A percentile compares a stretch with the other conserved stretches of the same genome.
Evolutionary conservation across 176 grass and related monocot species (phyloP).

Genomic region (Juncus inflexus): DNA sequence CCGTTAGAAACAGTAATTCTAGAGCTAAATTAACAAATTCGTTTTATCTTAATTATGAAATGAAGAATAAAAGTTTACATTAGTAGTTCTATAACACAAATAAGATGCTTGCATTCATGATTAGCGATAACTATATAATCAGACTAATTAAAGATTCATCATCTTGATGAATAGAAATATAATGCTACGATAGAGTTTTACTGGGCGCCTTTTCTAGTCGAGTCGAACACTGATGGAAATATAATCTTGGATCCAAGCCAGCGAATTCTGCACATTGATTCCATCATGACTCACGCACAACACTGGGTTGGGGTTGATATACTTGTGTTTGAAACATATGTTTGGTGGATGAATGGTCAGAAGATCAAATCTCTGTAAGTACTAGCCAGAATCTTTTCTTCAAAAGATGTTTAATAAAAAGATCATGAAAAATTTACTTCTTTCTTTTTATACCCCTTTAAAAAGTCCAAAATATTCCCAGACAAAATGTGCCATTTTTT

Average conservation of each 20-base stretch:
- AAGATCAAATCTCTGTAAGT: constrained; percentile 64
- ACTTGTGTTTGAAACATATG: constrained; percentile 71
- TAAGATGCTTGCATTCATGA: neutral
- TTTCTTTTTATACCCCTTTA: too few relatives aligned
- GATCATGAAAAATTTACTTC: too few relatives aligned
- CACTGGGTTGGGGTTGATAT: constrained; percentile 52
- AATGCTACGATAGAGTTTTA: constrained; percentile 66
- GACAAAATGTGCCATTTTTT: too few relatives aligned
- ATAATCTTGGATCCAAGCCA: constrained; percentile 33
- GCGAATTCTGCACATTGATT: constrained; percentile 54
- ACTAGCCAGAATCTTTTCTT: too few relatives aligned
- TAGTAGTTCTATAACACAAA: neutral
- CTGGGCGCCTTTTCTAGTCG: constrained; percentile 59
- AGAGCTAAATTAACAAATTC: neutral
- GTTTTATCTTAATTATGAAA: neutral
- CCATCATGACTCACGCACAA: constrained; percentile 39
- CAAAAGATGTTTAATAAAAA: too few relatives aligned
- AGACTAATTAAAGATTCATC: neutral
- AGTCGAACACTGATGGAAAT: constrained; percentile 47
- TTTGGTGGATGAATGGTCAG: constrained; percentile 72
- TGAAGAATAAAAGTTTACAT: neutral
- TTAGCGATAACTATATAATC: neutral
- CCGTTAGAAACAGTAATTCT: neutral
- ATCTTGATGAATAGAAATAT: constrained; percentile 21
- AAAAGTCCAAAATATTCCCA: too few relatives aligned